Conservation (phyloP, 306 rosid species). For the Trifolium repens region DNA sequence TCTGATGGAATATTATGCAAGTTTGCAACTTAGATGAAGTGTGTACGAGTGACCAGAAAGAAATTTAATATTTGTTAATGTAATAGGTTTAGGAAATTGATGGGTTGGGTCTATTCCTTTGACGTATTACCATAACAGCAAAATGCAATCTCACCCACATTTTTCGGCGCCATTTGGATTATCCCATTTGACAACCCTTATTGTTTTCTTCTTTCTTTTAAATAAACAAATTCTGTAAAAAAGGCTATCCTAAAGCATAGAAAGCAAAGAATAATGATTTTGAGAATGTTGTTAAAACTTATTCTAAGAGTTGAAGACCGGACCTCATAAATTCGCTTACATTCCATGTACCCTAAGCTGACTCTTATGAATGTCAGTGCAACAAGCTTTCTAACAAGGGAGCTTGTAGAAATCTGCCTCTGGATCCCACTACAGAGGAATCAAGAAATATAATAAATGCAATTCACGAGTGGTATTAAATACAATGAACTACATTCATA, state of each 20-base stretch:
- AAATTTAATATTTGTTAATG: no score
- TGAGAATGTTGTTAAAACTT: not conserved
- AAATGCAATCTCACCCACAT: not conserved
- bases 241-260: conserved; percentile 2
- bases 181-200: not conserved
- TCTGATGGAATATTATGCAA: no score
- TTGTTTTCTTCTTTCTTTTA: not conserved
- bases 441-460: not conserved
- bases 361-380: conserved; percentile 69
- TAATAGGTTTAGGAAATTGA: not conserved
- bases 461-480: not conserved
- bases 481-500: not conserved
- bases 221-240: no score
- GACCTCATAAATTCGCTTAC: not conserved
- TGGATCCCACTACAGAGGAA: not conserved
- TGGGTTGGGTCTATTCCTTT: not conserved
- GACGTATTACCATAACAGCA: not conserved
- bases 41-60: not conserved
- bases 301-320: conserved; percentile 38
- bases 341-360: conserved; percentile 46
- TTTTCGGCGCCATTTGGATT: not conserved
- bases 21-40: not conserved
- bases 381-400: conserved; percentile 69
- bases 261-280: not conserved
- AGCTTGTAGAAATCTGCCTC: conserved; percentile 74